A percentile compares a stretch with the other conserved stretches of the same genome.
Conservation (phyloP, 371 early-diverging fungal species). For the Blakeslea trispora region DNA sequence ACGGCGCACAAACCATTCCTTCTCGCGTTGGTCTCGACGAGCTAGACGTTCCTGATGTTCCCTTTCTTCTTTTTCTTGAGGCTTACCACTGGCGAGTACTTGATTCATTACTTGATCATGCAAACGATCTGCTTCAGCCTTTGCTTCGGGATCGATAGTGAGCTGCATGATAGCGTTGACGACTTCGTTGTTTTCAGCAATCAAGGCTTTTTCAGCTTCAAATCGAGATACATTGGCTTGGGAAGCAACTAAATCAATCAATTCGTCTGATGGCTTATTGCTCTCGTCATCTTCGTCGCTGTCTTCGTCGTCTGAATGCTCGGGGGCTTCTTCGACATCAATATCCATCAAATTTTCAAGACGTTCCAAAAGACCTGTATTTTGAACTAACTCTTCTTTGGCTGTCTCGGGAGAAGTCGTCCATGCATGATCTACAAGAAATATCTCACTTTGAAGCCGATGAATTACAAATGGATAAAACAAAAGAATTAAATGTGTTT, state of each 20-base stretch:
- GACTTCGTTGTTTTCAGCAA: conserved; percentile 60
- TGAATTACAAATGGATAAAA: too few relatives aligned
- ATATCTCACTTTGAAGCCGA: conserved; percentile 59
- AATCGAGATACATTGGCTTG: conserved; percentile 62
- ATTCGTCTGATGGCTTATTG: conserved; percentile 21
- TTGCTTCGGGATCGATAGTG: conserved; percentile 42
- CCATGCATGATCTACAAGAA: conserved; percentile 75
- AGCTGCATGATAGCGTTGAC: conserved; percentile 65
- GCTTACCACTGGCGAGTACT: conserved; percentile 41
- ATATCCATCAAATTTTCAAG: conserved; percentile 67
- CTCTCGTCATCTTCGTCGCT: conserved; percentile 36
- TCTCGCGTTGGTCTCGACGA: conserved; percentile 26
- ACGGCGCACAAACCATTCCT: conserved; percentile 30
- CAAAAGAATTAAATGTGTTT: too few relatives aligned
- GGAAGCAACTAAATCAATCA: conserved; percentile 57
- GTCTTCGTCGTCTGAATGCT: conserved; percentile 34
- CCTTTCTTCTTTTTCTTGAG: conserved; percentile 50
- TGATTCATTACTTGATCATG: conserved; percentile 50
- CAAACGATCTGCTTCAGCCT: conserved; percentile 41
- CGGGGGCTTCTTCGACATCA: conserved; percentile 47
- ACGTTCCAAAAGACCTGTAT: conserved; percentile 59
- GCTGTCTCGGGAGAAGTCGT: conserved; percentile 66
- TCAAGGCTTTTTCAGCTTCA: conserved; percentile 59
- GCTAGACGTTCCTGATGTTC: conserved; percentile 38
- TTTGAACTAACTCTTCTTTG: conserved; percentile 52